phyloP scores from a whole-genome alignment of 192 early-diverging fungal species.

The Chytriomyces confervae region DNA sequence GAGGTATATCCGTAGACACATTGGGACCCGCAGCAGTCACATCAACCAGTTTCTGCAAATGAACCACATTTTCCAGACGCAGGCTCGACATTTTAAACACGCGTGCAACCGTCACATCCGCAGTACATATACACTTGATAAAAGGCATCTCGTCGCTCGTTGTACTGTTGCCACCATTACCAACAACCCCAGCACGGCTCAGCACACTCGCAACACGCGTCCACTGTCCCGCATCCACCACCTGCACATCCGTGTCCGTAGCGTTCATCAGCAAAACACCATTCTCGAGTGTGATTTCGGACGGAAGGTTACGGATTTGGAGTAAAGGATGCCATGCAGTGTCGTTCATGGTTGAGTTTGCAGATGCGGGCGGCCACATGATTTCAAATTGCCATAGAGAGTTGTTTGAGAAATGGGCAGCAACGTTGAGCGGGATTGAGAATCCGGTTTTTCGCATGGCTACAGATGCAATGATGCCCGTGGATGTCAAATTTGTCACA shows the following conservation, averaged over 20 bases:
- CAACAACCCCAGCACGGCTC: not conserved
- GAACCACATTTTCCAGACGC: not conserved
- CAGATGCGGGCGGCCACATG: not conserved
- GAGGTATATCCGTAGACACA: not conserved
- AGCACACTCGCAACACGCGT: not conserved
- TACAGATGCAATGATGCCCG: not conserved
- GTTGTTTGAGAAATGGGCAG: not conserved
- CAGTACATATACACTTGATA: not conserved
- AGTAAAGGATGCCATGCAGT: not conserved
- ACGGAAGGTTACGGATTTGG: not conserved
- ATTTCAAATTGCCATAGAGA: slow-evolving; percentile 11
- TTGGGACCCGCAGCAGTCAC: not conserved
- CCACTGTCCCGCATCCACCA: not conserved
- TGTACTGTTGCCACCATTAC: not conserved
- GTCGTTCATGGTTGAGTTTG: not conserved
- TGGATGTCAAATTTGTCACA: not conserved
- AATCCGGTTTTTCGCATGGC: slow-evolving; percentile 1
- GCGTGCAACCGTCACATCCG: slow-evolving; percentile 4
- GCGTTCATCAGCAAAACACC: not conserved
- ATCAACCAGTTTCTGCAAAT: not conserved
- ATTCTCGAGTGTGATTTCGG: slow-evolving; percentile 2
- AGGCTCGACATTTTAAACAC: not conserved
- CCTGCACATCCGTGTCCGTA: not conserved
- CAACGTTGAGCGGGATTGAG: not conserved
- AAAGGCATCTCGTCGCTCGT: not conserved